Evolutionary conservation across 148 eudicot species (phyloP), one percentile per base, ranked within the genome.

Genomic region (Spergularia bocconei): DNA sequence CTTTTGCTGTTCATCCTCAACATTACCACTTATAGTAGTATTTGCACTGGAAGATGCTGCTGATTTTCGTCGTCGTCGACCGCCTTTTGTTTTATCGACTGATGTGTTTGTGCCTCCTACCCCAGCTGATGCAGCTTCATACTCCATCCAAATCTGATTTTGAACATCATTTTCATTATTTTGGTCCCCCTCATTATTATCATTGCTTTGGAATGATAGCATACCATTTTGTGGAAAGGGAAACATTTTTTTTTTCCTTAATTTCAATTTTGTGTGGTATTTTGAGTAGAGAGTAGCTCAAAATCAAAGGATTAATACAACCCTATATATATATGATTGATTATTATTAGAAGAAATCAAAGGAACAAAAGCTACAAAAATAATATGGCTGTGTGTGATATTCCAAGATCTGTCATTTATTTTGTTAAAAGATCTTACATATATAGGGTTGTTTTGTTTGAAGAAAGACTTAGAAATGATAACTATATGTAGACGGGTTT

Each of bases 171-270:
- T 29, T 48, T 29, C 62, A 25, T 67, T 59, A 56, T 68, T 63
- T 60, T 76, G 73, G 25, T 58, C 73, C 65, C 29, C 79, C 25
- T 53, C 58, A 69, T 54, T 59, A 29, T 52, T 48, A n/a, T 76
- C 67, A 10, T 23, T 58, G 59, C 7, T 69, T 76, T 59, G 73
- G 73, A 76, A 76, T 17, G 79, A 76, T 13, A 76, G n/a, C 29
- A 25, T 23, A 60, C 67, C 58, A 36, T 73, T 47, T 47, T 19
- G 59, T 69, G 60, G 67, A 51, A 68, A 68, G 69, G 79, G 79
- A 60, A 76, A 76, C 79, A 76, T 76, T 59, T 58, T 60, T 52
- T 48, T 1, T 13, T 16, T 16, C 13, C 6, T 68, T 25, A 8
- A 9, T 44, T 17, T 50, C 3, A 53, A 14, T 52, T 74, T 19